Percentiles rank a stretch among this genome's conserved stretches.
Evolutionary conservation across 1,284 basidiomycete genomes (phyloP).

Genomic region (Moniliophthora roreri): DNA sequence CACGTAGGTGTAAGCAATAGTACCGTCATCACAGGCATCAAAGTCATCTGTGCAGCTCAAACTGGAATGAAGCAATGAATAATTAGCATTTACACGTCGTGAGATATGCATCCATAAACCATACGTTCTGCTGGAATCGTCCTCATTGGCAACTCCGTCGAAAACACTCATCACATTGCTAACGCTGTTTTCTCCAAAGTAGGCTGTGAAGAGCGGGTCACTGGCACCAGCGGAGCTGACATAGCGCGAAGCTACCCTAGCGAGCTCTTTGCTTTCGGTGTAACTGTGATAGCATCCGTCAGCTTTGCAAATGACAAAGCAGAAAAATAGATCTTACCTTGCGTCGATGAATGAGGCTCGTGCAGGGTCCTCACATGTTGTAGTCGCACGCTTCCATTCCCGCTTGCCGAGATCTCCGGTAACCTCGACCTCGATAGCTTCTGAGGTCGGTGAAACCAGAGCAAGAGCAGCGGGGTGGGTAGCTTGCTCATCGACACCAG

Average conservation of each 20-base stretch:
- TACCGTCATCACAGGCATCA: conserved; percentile 15
- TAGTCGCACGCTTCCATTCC: conserved; percentile 29
- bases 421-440: conserved; percentile 31
- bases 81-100: neutral
- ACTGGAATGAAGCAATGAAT: conserved; percentile 4
- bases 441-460: conserved; percentile 23
- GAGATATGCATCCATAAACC: neutral
- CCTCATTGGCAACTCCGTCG: conserved; percentile 18
- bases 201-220: conserved; percentile 15
- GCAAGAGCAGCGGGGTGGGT: conserved; percentile 18
- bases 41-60: conserved; percentile 19
- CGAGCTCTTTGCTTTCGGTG: conserved; percentile 18
- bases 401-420: conserved; percentile 24
- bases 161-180: conserved; percentile 11
- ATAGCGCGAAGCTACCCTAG: conserved; percentile 14
- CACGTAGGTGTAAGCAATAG: conserved; percentile 20
- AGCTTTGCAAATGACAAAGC: neutral
- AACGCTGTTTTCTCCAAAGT: conserved; percentile 16
- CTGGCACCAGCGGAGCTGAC: conserved; percentile 16
- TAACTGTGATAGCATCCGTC: conserved; percentile 7
- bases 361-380: conserved; percentile 31
- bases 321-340: conserved; percentile 21
- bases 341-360: conserved; percentile 33
- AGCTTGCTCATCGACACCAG: conserved; percentile 20
- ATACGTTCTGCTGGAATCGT: conserved; percentile 16